Evolutionary conservation across 2,329 filamentous ascomycete genomes (phyloP), one percentile per base, ranked within the genome.

Genomic region (Elsinoe fawcettii): DNA sequence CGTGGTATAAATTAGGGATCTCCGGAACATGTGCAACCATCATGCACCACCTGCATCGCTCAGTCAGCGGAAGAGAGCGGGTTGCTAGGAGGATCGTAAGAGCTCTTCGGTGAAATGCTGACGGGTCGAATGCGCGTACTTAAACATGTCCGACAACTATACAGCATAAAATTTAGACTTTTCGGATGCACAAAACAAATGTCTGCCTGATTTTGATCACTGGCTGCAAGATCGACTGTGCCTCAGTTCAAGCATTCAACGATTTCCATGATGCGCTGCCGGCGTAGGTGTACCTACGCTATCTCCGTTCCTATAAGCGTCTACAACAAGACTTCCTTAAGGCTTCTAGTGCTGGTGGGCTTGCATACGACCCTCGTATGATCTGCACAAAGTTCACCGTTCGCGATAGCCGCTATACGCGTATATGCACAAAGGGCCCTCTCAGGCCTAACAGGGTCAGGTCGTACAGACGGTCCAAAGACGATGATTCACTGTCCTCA

Each of bases 371-470:
- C 41, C 41, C 41, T 44, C 41, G 22, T 46, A 46, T 46, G 41
- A 46, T 46, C 41, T 46, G 41, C 41, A 46, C 8, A 46, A 46
- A 46, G 22, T 25, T 9, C 41, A 12, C 5, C 20, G 22, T n/a
- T 8, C 20, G 25, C 12, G 20, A 7, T 9, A 46, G 49, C 49
- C 49, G 49, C 49, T 25, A 39, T 53, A 53, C 49, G 49, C 49
- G 49, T 53, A 22, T 53, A 53, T 14, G 11, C 34, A n/a, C 11
- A 37, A 37, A 30, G 27, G 5, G 5, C 27, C 9, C 9, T 9
- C 9, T 5, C 27, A 5, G 27, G 27, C 27, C 9, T 30, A n/a
- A n/a, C n/a, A 5, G 27, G 27, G 5, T 30, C 27, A 9, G 27
- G 27, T 41, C 20, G 39, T 20, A 14, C 39, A 18, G 11, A 46